Evolutionary conservation across 2,329 filamentous ascomycete species (phyloP).

Genomic region (Colletotrichum euphorbiae): DNA sequence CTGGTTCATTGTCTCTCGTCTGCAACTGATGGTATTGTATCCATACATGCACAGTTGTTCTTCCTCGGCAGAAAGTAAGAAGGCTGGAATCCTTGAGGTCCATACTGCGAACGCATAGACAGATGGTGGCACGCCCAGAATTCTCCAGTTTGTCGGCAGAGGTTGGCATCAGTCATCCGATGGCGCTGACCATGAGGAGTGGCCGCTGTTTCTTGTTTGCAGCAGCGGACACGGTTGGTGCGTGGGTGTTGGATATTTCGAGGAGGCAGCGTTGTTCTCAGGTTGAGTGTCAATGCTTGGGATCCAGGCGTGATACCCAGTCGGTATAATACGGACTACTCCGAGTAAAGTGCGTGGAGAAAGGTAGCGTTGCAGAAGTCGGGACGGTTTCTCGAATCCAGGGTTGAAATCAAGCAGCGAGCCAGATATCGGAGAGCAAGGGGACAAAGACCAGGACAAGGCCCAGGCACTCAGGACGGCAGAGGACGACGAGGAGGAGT

Average conservation of each 20-base stretch:
- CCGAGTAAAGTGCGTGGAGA: slow-evolving; percentile 16
- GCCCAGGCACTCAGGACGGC: slow-evolving; percentile 10
- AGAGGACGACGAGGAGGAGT: neutral
- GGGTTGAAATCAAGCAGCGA: slow-evolving; percentile 11
- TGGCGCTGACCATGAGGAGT: slow-evolving; percentile 1
- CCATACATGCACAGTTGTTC: too few species aligned
- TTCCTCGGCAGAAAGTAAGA: neutral
- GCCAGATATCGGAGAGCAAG: neutral
- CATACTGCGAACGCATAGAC: neutral
- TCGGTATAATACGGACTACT: neutral
- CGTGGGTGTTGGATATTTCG: neutral
- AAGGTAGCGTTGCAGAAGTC: slow-evolving; percentile 27
- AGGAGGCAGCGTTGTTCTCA: slow-evolving; percentile 1
- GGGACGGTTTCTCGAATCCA: slow-evolving; percentile 14
- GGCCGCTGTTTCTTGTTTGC: too few species aligned
- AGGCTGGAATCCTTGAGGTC: too few species aligned
- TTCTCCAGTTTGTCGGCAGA: neutral
- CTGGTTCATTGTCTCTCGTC: slow-evolving; percentile 3
- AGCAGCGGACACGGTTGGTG: too few species aligned
- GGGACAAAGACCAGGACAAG: neutral
- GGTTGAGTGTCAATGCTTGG: neutral
- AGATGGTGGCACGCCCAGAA: too few species aligned
- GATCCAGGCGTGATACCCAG: neutral
- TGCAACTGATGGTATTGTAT: neutral
- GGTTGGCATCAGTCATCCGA: neutral